Evolutionary conservation across 176 grass and related monocot genomes (phyloP).

Genomic region (Ensete glaucum): DNA sequence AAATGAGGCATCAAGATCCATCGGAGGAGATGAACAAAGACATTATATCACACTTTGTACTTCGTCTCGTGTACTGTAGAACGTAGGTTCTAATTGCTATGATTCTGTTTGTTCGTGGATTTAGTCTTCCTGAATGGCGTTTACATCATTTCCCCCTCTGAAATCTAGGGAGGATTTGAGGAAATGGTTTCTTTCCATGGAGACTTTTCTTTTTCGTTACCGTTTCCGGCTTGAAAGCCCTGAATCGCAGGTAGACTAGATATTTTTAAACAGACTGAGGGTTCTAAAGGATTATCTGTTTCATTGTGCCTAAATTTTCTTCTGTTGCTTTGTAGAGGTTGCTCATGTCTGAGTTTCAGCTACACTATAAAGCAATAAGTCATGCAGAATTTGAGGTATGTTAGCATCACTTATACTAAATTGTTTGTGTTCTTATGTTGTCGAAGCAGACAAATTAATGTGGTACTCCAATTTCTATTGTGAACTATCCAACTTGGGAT

Average conservation of each 20-base stretch:
- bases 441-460: too few species aligned
- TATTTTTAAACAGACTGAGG: neutral
- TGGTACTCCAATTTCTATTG: neutral
- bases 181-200: constrained; percentile 98
- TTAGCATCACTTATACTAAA: neutral
- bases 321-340: constrained; percentile 38
- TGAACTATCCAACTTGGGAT: neutral
- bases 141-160: neutral
- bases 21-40: constrained; percentile 76
- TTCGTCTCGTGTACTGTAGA: constrained; percentile 98
- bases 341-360: constrained; percentile 83
- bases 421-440: neutral
- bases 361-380: constrained; percentile 75
- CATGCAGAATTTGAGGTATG: constrained; percentile 81
- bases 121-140: constrained; percentile 9
- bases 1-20: constrained; percentile 89
- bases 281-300: neutral
- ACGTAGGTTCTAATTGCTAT: constrained; percentile 43
- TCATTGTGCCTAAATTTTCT: neutral
- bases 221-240: constrained; percentile 59
- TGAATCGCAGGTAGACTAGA: constrained; percentile 71
- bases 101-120: neutral
- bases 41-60: constrained; percentile 90
- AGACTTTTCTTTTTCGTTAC: constrained; percentile 71
- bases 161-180: constrained; percentile 68